These are phyloP conservation scores for Termitomyces sp. DNA, from an alignment of 768 basidiomycete species.

Conservation along the genomic window DNA sequence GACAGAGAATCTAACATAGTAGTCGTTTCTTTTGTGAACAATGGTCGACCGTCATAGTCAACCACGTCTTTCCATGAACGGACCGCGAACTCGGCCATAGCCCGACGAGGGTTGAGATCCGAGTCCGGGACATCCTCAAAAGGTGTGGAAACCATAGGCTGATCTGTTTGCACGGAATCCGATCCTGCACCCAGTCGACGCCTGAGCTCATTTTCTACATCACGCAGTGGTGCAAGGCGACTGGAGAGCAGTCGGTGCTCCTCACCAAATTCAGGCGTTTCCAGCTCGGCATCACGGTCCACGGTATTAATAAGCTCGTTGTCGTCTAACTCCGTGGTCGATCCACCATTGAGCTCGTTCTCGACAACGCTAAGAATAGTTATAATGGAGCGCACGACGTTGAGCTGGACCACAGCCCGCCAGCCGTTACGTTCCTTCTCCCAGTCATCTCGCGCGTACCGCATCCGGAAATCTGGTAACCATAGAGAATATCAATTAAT, in stretches of 20 bases:
- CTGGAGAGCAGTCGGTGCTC: slow-evolving; percentile 48
- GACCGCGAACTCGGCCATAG: slow-evolving; percentile 41
- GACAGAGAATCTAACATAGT: slow-evolving; percentile 35
- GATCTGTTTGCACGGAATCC: slow-evolving; percentile 27
- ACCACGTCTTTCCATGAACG: slow-evolving; percentile 48
- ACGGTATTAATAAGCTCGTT: slow-evolving; percentile 16
- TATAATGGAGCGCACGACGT: slow-evolving; percentile 68
- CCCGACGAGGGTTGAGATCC: slow-evolving; percentile 18
- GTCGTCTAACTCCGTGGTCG: slow-evolving; percentile 27
- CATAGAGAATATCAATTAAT: not conserved
- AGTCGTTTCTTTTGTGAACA: not conserved
- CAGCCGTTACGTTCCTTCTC: slow-evolving; percentile 64
- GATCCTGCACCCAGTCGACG: slow-evolving; percentile 46
- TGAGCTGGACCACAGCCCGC: slow-evolving; percentile 75
- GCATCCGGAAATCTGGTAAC: slow-evolving; percentile 63
- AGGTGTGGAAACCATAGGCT: slow-evolving; percentile 40
- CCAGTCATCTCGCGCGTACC: slow-evolving; percentile 59
- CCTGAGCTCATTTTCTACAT: slow-evolving; percentile 60
- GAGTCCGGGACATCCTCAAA: slow-evolving; percentile 28
- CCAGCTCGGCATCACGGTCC: slow-evolving; percentile 7
- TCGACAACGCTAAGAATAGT: slow-evolving; percentile 58
- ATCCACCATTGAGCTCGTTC: slow-evolving; percentile 41
- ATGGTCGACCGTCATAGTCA: slow-evolving; percentile 17
- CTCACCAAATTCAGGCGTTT: slow-evolving; percentile 38
- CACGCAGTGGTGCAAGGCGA: slow-evolving; percentile 56